Conservation (phyloP, 371 early-diverging fungal species). For the Mucor mucedo region DNA sequence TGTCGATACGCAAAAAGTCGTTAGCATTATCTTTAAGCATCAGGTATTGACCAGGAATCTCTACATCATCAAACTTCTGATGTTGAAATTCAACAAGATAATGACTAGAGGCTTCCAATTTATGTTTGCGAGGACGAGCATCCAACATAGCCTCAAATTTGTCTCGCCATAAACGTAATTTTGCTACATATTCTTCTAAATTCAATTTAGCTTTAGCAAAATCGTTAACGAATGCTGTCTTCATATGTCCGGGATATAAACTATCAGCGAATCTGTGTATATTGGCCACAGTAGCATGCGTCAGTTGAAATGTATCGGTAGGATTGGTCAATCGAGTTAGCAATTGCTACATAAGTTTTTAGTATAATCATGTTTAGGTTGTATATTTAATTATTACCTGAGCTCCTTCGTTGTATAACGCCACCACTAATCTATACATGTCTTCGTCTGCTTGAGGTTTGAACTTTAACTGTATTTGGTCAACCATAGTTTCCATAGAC, state of each 20-base stretch:
- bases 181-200: slow-evolving; percentile 79
- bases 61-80: slow-evolving; percentile 96
- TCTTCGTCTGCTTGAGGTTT: slow-evolving; percentile 96
- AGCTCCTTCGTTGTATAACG: slow-evolving; percentile 87
- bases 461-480: slow-evolving; percentile 90
- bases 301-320: slow-evolving; percentile 67
- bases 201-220: slow-evolving; percentile 85
- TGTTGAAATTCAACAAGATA: slow-evolving; percentile 97
- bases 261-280: slow-evolving; percentile 84
- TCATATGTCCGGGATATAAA: slow-evolving; percentile 76
- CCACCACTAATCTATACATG: slow-evolving; percentile 91
- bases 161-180: slow-evolving; percentile 87
- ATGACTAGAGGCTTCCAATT: slow-evolving; percentile 84
- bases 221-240: slow-evolving; percentile 86
- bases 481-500: slow-evolving; percentile 97
- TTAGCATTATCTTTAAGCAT: slow-evolving; percentile 79
- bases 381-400: slow-evolving; percentile 60
- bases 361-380: neutral
- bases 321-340: slow-evolving; percentile 66
- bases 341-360: slow-evolving; percentile 53
- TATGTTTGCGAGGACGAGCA: slow-evolving; percentile 78
- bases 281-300: slow-evolving; percentile 81
- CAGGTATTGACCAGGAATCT: slow-evolving; percentile 97
- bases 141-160: slow-evolving; percentile 86
- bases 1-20: slow-evolving; percentile 93